Percentiles rank a stretch among this genome's conserved stretches.
phyloP scores from a whole-genome alignment of 2,329 filamentous ascomycete genomes.

The Colletotrichum incanum region DNA sequence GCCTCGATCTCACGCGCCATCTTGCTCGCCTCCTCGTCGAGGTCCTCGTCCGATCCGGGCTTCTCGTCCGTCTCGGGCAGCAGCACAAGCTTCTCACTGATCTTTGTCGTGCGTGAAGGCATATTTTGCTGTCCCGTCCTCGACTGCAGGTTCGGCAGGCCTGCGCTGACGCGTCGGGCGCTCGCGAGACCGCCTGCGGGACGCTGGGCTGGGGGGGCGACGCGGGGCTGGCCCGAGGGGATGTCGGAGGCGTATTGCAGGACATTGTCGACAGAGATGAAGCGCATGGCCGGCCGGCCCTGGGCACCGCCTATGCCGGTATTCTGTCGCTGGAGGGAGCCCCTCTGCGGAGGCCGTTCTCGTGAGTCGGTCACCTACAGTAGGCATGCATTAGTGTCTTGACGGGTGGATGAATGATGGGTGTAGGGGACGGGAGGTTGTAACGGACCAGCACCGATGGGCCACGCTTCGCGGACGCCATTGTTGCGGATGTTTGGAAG shows the following conservation, averaged over 20 bases:
- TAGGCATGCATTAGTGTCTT: slow-evolving; percentile 44
- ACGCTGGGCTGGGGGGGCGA: slow-evolving; percentile 69
- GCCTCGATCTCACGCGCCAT: slow-evolving; percentile 60
- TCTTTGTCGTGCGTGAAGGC: slow-evolving; percentile 91
- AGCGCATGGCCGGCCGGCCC: slow-evolving; percentile 72
- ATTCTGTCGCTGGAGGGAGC: slow-evolving; percentile 53
- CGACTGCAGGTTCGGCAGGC: slow-evolving; percentile 53
- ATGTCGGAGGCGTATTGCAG: slow-evolving; percentile 95
- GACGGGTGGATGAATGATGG: slow-evolving; percentile 1
- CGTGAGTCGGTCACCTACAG: slow-evolving; percentile 56
- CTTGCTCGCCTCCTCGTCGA: slow-evolving; percentile 59
- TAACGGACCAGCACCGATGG: slow-evolving; percentile 73
- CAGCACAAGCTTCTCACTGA: slow-evolving; percentile 96
- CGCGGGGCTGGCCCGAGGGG: slow-evolving; percentile 90
- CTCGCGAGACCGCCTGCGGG: slow-evolving; percentile 53
- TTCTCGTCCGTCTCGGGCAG: slow-evolving; percentile 84
- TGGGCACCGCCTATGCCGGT: slow-evolving; percentile 49
- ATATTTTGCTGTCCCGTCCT: slow-evolving; percentile 72
- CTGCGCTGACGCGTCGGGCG: slow-evolving; percentile 38
- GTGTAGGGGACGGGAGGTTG: slow-evolving; percentile 29
- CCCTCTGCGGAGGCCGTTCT: slow-evolving; percentile 53
- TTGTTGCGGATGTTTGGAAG: slow-evolving; percentile 44
- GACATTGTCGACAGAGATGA: slow-evolving; percentile 94
- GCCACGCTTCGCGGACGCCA: slow-evolving; percentile 67
- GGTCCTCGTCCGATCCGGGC: slow-evolving; percentile 67